These are phyloP conservation scores for Xylariaceae sp. DNA, from an alignment of 2,329 filamentous ascomycete species.

Conservation along the genomic window DNA sequence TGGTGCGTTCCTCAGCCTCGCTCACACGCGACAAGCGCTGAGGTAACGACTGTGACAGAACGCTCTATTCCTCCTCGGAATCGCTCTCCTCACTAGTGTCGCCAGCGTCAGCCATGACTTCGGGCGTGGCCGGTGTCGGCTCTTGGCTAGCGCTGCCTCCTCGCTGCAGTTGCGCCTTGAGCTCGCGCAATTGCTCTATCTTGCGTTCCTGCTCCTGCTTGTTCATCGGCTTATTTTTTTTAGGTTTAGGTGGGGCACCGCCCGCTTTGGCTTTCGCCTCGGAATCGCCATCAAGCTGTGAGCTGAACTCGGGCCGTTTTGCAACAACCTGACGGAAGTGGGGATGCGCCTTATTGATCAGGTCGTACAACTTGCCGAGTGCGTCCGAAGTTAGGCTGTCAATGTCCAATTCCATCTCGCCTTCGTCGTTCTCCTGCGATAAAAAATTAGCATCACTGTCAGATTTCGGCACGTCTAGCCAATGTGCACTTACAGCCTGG, in stretches of 20 bases:
- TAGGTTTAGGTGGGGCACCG: slow-evolving; percentile 48
- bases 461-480: no score
- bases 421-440: slow-evolving; percentile 50
- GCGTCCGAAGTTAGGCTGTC: slow-evolving; percentile 53
- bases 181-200: slow-evolving; percentile 57
- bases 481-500: slow-evolving; percentile 58
- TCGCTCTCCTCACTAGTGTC: slow-evolving; percentile 28
- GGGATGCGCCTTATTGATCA: slow-evolving; percentile 37
- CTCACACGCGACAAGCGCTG: no score
- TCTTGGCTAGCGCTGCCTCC: slow-evolving; percentile 40
- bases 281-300: slow-evolving; percentile 21
- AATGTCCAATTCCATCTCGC: slow-evolving; percentile 56
- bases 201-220: slow-evolving; percentile 65
- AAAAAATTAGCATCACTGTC: slow-evolving; percentile 15
- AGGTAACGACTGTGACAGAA: not conserved
- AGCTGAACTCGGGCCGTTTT: slow-evolving; percentile 29
- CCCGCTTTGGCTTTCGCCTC: slow-evolving; percentile 24
- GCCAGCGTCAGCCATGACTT: slow-evolving; percentile 19
- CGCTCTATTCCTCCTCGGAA: slow-evolving; percentile 27
- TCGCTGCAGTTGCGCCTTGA: slow-evolving; percentile 47
- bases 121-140: slow-evolving; percentile 23
- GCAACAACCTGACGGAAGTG: slow-evolving; percentile 31
- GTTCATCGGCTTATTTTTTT: slow-evolving; percentile 75
- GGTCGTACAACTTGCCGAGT: slow-evolving; percentile 43
- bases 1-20: no score